These are phyloP conservation scores for Penicillium canariense DNA, from an alignment of 495 filamentous ascomycete species.

Conservation along the genomic window DNA sequence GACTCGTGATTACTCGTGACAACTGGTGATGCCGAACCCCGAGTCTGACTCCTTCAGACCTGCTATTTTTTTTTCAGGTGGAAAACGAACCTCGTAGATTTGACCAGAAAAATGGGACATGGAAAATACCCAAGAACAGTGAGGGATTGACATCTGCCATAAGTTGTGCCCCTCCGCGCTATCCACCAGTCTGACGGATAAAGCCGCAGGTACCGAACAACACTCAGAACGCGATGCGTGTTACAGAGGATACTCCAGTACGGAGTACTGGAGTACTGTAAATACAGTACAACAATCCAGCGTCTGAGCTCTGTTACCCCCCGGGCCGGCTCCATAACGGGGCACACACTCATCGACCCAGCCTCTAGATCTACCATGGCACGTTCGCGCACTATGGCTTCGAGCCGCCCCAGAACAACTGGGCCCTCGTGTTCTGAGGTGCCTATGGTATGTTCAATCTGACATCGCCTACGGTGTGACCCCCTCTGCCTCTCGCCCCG, in stretches of 20 bases:
- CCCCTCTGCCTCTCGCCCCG: neutral
- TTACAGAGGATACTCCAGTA: neutral
- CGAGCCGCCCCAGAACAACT: neutral
- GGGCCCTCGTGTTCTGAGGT: neutral
- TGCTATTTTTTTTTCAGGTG: no score
- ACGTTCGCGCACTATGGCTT: conserved; percentile 15
- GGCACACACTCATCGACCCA: conserved; percentile 14
- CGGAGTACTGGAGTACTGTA: neutral
- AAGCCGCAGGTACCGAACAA: neutral
- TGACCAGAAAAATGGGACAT: no score
- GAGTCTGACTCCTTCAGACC: no score
- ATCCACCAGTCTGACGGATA: conserved; percentile 5
- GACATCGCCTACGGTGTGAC: conserved; percentile 16
- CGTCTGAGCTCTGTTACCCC: neutral
- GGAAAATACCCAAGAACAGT: no score
- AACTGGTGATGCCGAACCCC: no score
- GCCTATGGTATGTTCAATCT: conserved; percentile 5
- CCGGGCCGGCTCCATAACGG: conserved; percentile 12
- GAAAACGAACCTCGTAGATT: no score
- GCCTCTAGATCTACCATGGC: conserved; percentile 18
- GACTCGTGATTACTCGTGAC: no score
- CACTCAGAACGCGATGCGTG: neutral
- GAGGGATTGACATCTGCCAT: neutral
- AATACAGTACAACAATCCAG: neutral
- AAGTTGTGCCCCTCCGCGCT: neutral